A percentile compares a stretch with the other conserved stretches of the same genome.
Evolutionary conservation across 176 grass and related monocot genomes (phyloP).

Genomic region (Typha latifolia): DNA sequence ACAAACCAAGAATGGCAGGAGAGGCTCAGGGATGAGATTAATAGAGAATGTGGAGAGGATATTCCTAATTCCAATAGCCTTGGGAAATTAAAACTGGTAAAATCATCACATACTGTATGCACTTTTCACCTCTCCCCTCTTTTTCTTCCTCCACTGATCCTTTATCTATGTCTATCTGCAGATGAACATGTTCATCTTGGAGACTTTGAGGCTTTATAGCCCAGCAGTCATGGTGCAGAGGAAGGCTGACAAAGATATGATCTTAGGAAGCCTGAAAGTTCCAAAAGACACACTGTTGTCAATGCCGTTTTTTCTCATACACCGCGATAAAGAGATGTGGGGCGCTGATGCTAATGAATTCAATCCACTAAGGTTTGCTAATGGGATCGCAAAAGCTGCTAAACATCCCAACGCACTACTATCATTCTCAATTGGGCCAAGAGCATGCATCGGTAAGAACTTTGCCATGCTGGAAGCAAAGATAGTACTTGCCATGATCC

Average conservation of each 20-base stretch:
- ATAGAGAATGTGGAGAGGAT: slow-evolving; percentile 23
- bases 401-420: slow-evolving; percentile 40
- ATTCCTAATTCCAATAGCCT: slow-evolving; percentile 27
- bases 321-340: slow-evolving; percentile 49
- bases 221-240: neutral
- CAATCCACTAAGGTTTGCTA: slow-evolving; percentile 30
- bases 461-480: slow-evolving; percentile 53
- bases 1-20: slow-evolving; percentile 37
- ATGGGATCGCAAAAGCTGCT: slow-evolving; percentile 26
- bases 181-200: slow-evolving; percentile 12
- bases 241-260: neutral
- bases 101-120: neutral
- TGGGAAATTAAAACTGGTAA: slow-evolving; percentile 49
- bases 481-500: slow-evolving; percentile 22
- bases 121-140: neutral
- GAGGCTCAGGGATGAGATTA: slow-evolving; percentile 40
- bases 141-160: neutral
- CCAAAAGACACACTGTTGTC: slow-evolving; percentile 7
- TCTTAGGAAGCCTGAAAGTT: slow-evolving; percentile 9
- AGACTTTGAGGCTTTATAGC: slow-evolving; percentile 16
- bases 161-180: neutral
- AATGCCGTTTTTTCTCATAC: slow-evolving; percentile 19
- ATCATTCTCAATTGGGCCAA: slow-evolving; percentile 29
- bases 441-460: slow-evolving; percentile 43
- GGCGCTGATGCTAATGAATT: slow-evolving; percentile 37